Percentiles rank a stretch among this genome's conserved stretches.
phyloP scores from a whole-genome alignment of 495 filamentous ascomycete genomes.

The Echria macrotheca region DNA sequence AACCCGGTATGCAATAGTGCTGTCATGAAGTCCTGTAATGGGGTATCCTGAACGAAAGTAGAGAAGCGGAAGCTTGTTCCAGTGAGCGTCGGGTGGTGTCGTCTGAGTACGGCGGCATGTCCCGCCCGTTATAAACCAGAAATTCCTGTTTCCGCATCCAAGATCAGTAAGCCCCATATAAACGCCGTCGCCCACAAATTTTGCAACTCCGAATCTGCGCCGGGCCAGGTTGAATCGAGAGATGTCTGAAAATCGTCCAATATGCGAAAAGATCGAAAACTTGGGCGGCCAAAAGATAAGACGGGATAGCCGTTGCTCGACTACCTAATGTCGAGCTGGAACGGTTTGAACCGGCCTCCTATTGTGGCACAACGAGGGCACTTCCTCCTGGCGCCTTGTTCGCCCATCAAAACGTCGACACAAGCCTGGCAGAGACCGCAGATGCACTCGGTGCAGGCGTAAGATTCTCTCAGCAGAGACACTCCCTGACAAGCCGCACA shows the following conservation, averaged over 20 bases:
- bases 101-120: too few species aligned
- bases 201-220: slow-evolving; percentile 8
- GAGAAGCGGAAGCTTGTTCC: slow-evolving; percentile 10
- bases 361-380: slow-evolving; percentile 63
- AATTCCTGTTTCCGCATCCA: slow-evolving; percentile 5
- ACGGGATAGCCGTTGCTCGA: not conserved
- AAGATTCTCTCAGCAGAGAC: slow-evolving; percentile 70
- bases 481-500: slow-evolving; percentile 76
- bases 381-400: slow-evolving; percentile 54
- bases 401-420: slow-evolving; percentile 68
- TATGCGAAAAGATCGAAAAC: not conserved
- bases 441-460: slow-evolving; percentile 91
- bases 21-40: too few species aligned
- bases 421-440: slow-evolving; percentile 84
- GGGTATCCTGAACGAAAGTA: slow-evolving; percentile 21
- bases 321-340: slow-evolving; percentile 59
- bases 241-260: too few species aligned
- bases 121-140: not conserved
- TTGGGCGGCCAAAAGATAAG: slow-evolving; percentile 4
- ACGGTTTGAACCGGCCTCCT: slow-evolving; percentile 62
- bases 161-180: slow-evolving; percentile 4
- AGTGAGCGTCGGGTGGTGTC: slow-evolving; percentile 7
- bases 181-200: not conserved
- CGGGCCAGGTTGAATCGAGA: too few species aligned
- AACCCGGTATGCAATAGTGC: too few species aligned